Evolutionary conservation across 441 rosid species (phyloP).

Genomic region (Codiaeum variegatum): DNA sequence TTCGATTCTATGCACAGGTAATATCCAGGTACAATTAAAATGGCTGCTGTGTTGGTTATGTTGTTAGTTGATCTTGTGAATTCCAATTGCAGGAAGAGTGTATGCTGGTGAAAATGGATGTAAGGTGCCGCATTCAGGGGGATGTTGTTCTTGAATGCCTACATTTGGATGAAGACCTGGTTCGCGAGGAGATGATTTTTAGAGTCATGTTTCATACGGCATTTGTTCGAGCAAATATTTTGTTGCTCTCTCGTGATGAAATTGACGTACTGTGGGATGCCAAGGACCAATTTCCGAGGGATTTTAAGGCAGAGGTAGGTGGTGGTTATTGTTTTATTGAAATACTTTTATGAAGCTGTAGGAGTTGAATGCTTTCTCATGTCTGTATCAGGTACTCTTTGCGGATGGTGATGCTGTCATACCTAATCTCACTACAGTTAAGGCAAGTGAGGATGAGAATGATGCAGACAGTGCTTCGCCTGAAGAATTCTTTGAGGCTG

Average conservation of each 20-base stretch:
- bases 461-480: conserved; percentile 68
- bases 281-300: conserved; percentile 65
- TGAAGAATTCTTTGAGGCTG: conserved; percentile 93
- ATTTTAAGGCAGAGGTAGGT: conserved; percentile 86
- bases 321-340: conserved; percentile 25
- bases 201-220: conserved; percentile 91
- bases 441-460: conserved; percentile 48
- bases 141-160: conserved; percentile 90
- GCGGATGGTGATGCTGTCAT: conserved; percentile 64
- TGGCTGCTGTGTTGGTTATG: conserved; percentile 15
- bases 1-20: conserved; percentile 65
- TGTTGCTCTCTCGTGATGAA: conserved; percentile 68
- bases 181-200: conserved; percentile 67
- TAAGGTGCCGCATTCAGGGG: conserved; percentile 80
- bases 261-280: conserved; percentile 80
- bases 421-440: conserved; percentile 46
- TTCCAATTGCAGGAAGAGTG: conserved; percentile 68
- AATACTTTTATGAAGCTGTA: conserved; percentile 33
- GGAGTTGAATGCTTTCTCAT: conserved; percentile 69
- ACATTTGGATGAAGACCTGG: conserved; percentile 70
- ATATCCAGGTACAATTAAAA: conserved; percentile 21
- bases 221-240: conserved; percentile 65
- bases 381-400: conserved; percentile 85
- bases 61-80: conserved; percentile 24
- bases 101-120: conserved; percentile 63